Evolutionary conservation across 23 red algal species (phyloP).

Genomic region (Cyanidioschyzon merolae): DNA sequence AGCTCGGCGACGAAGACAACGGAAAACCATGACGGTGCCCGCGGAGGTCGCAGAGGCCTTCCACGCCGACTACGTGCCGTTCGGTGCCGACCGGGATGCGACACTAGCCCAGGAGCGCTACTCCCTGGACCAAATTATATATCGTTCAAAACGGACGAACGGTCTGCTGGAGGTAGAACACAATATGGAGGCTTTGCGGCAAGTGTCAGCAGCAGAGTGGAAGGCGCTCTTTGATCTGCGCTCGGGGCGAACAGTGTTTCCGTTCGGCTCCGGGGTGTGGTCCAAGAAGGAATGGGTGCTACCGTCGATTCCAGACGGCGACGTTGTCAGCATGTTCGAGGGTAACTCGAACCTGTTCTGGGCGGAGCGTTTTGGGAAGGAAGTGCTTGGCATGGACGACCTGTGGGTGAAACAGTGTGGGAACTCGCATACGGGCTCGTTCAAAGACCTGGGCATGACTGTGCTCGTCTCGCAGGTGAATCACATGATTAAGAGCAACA

Average conservation of each 20-base stretch:
- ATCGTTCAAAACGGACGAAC: slow-evolving; percentile 48
- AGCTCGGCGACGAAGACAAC: slow-evolving; percentile 40
- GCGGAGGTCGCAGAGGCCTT: slow-evolving; percentile 26
- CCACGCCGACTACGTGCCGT: slow-evolving; percentile 65
- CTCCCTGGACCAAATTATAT: slow-evolving; percentile 67
- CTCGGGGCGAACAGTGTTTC: slow-evolving; percentile 85
- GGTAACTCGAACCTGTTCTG: slow-evolving; percentile 97
- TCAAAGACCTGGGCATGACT: slow-evolving; percentile 99
- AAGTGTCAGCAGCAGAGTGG: slow-evolving; percentile 64
- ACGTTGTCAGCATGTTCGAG: slow-evolving; percentile 98
- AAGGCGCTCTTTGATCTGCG: slow-evolving; percentile 90
- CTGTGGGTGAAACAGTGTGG: slow-evolving; percentile 99
- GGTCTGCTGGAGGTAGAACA: slow-evolving; percentile 92
- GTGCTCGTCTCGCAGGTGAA: slow-evolving; percentile 98
- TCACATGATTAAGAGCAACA: slow-evolving; percentile 77
- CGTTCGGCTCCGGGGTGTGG: slow-evolving; percentile 97
- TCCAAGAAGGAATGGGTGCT: slow-evolving; percentile 99
- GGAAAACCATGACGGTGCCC: slow-evolving; percentile 58
- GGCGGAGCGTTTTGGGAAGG: slow-evolving; percentile 96
- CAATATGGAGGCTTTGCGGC: slow-evolving; percentile 79
- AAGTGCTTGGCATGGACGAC: slow-evolving; percentile 86
- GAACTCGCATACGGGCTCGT: slow-evolving; percentile 91
- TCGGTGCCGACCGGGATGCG: slow-evolving; percentile 46
- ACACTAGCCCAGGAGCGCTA: slow-evolving; percentile 16
- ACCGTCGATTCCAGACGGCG: slow-evolving; percentile 74